Evolutionary conservation across 2,329 filamentous ascomycete species (phyloP).

Genomic region (Aspergillus fijiensis): DNA sequence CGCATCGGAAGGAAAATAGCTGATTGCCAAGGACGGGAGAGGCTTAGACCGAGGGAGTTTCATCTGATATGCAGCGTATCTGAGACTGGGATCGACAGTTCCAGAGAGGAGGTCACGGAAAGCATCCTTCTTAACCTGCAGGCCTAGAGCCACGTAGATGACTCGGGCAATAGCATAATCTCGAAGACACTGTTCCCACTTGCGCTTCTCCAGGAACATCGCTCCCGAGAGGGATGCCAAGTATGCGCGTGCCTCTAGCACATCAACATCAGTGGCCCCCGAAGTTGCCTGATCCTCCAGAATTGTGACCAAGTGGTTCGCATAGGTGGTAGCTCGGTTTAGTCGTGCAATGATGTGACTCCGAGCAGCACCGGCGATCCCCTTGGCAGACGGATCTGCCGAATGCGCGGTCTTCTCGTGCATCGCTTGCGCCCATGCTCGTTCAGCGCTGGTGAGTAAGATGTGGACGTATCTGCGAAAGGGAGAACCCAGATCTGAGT

Average conservation of each 20-base stretch:
- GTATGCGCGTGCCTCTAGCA: conserved; percentile 86
- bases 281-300: conserved; percentile 64
- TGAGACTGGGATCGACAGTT: conserved; percentile 88
- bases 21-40: conserved; percentile 73
- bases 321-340: conserved; percentile 72
- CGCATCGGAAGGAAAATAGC: conserved; percentile 68
- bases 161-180: conserved; percentile 75
- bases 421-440: conserved; percentile 95
- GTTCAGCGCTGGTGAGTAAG: conserved; percentile 81
- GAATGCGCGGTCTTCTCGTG: conserved; percentile 82
- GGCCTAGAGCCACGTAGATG: conserved; percentile 75
- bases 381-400: conserved; percentile 68
- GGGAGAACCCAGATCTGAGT: neutral
- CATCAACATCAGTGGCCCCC: conserved; percentile 66
- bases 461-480: conserved; percentile 67
- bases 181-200: conserved; percentile 75
- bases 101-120: conserved; percentile 83
- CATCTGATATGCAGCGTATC: conserved; percentile 90
- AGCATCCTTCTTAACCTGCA: conserved; percentile 66
- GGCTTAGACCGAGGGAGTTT: conserved; percentile 83
- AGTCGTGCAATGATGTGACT: conserved; percentile 87
- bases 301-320: conserved; percentile 65
- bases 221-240: conserved; percentile 72
- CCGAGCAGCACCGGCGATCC: conserved; percentile 74
- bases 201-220: conserved; percentile 80